These are phyloP conservation scores for Trichoderma sp. DNA, from an alignment of 2,329 filamentous ascomycete species.

Conservation along the genomic window DNA sequence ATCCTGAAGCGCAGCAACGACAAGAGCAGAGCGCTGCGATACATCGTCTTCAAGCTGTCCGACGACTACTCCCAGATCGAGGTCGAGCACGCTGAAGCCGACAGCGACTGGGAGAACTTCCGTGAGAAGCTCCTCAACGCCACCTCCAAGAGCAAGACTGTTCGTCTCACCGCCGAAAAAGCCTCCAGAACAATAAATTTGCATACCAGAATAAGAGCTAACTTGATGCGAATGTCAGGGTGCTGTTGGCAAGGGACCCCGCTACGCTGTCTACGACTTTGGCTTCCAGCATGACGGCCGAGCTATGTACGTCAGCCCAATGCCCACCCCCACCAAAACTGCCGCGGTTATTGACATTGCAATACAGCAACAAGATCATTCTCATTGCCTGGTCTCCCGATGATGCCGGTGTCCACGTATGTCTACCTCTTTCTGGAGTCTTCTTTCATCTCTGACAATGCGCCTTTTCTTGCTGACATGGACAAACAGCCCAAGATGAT, in stretches of 20 bases:
- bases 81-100: constrained; percentile 71
- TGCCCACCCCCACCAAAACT: not conserved
- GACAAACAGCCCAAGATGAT: constrained; percentile 76
- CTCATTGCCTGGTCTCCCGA: constrained; percentile 83
- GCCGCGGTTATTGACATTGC: constrained; percentile 32
- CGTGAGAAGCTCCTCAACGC: constrained; percentile 75
- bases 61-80: constrained; percentile 83
- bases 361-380: constrained; percentile 71
- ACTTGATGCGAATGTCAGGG: constrained; percentile 48
- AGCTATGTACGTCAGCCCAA: constrained; percentile 61
- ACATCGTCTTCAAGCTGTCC: constrained; percentile 85
- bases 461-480: not conserved
- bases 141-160: constrained; percentile 71
- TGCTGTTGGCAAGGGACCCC: constrained; percentile 66
- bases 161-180: constrained; percentile 43
- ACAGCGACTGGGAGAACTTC: constrained; percentile 72
- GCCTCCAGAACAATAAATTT: not conserved
- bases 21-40: constrained; percentile 60
- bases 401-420: constrained; percentile 77
- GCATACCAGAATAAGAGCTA: constrained; percentile 4
- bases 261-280: constrained; percentile 86
- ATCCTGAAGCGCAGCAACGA: constrained; percentile 29
- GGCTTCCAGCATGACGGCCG: constrained; percentile 75
- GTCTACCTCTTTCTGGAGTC: constrained; percentile 37
- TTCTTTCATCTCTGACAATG: not conserved